These are phyloP conservation scores for Melaleuca alternifolia DNA, from an alignment of 345 rosid species.

Conservation along the genomic window DNA sequence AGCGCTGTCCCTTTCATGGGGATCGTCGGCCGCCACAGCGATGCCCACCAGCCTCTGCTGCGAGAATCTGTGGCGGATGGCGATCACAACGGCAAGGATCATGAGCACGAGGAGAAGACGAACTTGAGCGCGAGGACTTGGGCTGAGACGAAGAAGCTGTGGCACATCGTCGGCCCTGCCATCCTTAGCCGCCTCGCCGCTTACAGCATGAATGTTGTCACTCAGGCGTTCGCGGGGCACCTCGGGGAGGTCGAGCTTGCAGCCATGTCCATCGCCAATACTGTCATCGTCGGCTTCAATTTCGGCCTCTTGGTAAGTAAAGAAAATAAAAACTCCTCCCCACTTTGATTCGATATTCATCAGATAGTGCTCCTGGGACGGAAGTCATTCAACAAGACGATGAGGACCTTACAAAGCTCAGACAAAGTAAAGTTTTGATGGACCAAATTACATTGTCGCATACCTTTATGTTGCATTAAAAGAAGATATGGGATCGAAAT, in stretches of 20 bases:
- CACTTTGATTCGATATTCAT: not conserved
- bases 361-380: not conserved
- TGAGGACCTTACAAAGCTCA: not conserved
- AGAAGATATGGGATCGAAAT: not conserved
- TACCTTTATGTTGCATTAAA: not conserved
- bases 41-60: not conserved
- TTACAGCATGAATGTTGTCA: conserved; percentile 27
- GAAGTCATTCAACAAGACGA: not conserved
- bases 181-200: conserved; percentile 26
- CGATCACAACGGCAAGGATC: not conserved
- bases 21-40: not conserved
- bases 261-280: conserved; percentile 28
- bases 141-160: conserved; percentile 36
- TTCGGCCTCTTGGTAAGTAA: conserved; percentile 28
- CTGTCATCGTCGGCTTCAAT: conserved; percentile 34
- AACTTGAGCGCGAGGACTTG: conserved; percentile 14
- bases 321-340: not conserved
- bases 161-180: conserved; percentile 34
- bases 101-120: not conserved
- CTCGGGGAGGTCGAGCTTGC: conserved; percentile 37
- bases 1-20: not conserved
- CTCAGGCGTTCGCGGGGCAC: conserved; percentile 37
- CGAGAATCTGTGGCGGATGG: not conserved
- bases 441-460: not conserved
- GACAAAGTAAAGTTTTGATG: not conserved